Evolutionary conservation across 805 yeast genomes (phyloP).

Genomic region (Lipomyces japonicus): DNA sequence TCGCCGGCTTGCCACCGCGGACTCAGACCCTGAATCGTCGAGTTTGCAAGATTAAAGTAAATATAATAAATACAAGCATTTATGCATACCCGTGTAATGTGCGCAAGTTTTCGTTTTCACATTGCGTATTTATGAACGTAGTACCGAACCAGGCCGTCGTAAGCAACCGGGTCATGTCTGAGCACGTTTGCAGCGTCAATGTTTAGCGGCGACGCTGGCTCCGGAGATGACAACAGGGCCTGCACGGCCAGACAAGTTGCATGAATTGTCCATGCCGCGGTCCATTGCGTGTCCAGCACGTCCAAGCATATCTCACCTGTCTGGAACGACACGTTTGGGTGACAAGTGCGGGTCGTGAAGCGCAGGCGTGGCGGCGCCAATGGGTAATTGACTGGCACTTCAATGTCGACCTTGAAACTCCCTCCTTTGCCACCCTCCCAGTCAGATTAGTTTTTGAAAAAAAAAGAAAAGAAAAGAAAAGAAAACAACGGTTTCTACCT

Average conservation of each 20-base stretch:
- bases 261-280: conserved; percentile 42
- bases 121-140: conserved; percentile 31
- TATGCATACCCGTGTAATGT: too few species aligned
- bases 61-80: too few species aligned
- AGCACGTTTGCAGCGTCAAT: conserved; percentile 41
- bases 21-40: too few species aligned
- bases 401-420: conserved; percentile 46
- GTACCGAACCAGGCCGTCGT: conserved; percentile 33
- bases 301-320: conserved; percentile 43
- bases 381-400: conserved; percentile 45
- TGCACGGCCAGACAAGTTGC: conserved; percentile 40
- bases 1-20: too few species aligned
- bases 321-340: conserved; percentile 35
- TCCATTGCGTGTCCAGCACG: conserved; percentile 38
- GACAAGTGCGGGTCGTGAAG: conserved; percentile 40
- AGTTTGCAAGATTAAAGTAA: too few species aligned
- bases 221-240: conserved; percentile 39
- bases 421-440: conserved; percentile 49
- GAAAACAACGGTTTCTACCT: conserved; percentile 3
- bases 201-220: conserved; percentile 40
- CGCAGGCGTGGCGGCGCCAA: conserved; percentile 47
- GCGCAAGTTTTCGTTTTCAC: not conserved
- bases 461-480: conserved; percentile 17
- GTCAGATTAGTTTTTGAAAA: conserved; percentile 31
- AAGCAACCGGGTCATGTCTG: conserved; percentile 35